phyloP scores from a whole-genome alignment of 1,139 yeast species.

The Suhomyces bribrorum region DNA sequence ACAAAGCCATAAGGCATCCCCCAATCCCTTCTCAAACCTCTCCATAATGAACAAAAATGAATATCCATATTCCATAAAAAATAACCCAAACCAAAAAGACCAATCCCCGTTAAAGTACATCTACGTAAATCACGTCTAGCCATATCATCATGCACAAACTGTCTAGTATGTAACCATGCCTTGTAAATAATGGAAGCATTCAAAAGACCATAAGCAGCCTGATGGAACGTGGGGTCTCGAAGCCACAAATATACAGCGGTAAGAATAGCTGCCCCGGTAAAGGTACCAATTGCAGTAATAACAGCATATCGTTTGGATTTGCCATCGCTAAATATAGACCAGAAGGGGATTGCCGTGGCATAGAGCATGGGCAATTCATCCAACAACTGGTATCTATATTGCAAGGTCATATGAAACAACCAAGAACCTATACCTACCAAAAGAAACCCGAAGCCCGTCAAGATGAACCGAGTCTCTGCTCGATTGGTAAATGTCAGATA shows the following conservation, averaged over 20 bases:
- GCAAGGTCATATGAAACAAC: conserved; percentile 93
- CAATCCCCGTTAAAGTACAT: conserved; percentile 61
- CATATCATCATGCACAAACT: conserved; percentile 49
- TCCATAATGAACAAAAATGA: conserved; percentile 69
- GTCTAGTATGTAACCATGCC: conserved; percentile 51
- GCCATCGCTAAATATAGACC: conserved; percentile 79
- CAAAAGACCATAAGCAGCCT: conserved; percentile 68
- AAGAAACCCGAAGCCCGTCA: conserved; percentile 76
- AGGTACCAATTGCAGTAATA: conserved; percentile 57
- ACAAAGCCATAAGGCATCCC: conserved; percentile 89
- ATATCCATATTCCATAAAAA: conserved; percentile 85
- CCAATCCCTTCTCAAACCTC: conserved; percentile 58
- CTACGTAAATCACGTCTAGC: conserved; percentile 51
- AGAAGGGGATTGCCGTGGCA: conserved; percentile 93
- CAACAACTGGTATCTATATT: conserved; percentile 82
- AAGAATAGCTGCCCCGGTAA: conserved; percentile 53
- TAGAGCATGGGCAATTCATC: conserved; percentile 98
- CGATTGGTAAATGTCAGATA: conserved; percentile 58
- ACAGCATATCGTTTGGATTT: conserved; percentile 38
- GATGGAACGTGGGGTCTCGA: conserved; percentile 87
- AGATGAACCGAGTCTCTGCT: conserved; percentile 68
- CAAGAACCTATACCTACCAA: conserved; percentile 92
- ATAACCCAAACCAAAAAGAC: conserved; percentile 72
- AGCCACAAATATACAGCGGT: conserved; percentile 66
- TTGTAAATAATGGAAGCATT: conserved; percentile 62